Percentiles rank a stretch among this genome's conserved stretches.
These are phyloP conservation scores for Acacia acuminata DNA, from an alignment of 306 rosid genomes.

Conservation along the genomic window DNA sequence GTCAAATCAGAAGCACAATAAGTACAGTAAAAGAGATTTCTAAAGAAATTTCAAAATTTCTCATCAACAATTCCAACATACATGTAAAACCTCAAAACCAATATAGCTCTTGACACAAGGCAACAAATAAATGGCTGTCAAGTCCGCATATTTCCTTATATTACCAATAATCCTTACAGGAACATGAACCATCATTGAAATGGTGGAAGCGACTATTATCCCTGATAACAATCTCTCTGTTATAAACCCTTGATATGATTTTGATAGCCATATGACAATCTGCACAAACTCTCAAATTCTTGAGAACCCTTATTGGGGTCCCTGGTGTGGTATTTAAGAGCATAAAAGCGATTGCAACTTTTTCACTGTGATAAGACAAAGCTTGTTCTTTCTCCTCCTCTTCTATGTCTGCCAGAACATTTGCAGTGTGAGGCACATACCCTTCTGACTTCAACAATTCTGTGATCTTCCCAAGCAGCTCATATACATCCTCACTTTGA, in stretches of 20 bases:
- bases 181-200: conserved; percentile 55
- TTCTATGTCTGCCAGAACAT: conserved; percentile 61
- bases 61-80: conserved; percentile 16
- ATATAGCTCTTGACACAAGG: neutral
- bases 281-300: conserved; percentile 60
- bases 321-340: conserved; percentile 54
- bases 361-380: conserved; percentile 64
- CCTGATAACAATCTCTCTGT: conserved; percentile 55
- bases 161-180: conserved; percentile 65
- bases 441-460: conserved; percentile 57
- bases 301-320: conserved; percentile 56
- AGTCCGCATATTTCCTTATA: conserved; percentile 14
- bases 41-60: neutral
- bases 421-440: conserved; percentile 55
- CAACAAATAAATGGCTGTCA: conserved; percentile 8
- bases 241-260: conserved; percentile 57
- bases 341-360: conserved; percentile 63
- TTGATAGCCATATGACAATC: conserved; percentile 68
- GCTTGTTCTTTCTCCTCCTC: conserved; percentile 69
- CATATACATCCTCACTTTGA: conserved; percentile 49
- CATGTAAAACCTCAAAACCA: neutral
- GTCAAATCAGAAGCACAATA: neutral
- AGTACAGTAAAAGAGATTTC: neutral
- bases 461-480: conserved; percentile 48
- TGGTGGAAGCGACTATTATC: conserved; percentile 62